Percentiles rank a stretch among this genome's conserved stretches.
Evolutionary conservation across 352 stramenopile species (phyloP).

Genomic region (Globisporangium solare): DNA sequence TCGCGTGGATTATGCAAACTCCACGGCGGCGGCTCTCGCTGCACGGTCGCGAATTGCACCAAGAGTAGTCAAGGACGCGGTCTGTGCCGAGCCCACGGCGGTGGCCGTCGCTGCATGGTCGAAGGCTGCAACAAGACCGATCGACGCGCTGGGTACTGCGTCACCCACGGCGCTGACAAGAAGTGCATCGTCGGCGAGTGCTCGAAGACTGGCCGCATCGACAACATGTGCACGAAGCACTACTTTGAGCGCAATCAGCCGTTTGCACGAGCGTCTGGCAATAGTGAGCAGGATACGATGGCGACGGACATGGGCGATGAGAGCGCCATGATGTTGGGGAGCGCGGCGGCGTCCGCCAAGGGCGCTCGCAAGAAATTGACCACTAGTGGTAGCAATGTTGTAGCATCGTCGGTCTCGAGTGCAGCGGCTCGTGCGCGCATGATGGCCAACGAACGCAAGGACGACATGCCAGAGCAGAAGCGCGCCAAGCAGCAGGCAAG

Average conservation of each 20-base stretch:
- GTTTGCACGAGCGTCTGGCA: conserved; percentile 1
- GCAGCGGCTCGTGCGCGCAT: background rate
- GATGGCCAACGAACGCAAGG: conserved; percentile 2
- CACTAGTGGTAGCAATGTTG: background rate
- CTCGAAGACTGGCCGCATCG: conserved; percentile 78
- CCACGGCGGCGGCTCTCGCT: conserved; percentile 73
- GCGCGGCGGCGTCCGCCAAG: background rate
- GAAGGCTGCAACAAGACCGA: conserved; percentile 85
- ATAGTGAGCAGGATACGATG: conserved; percentile 1
- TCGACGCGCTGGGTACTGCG: conserved; percentile 67
- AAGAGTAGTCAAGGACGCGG: conserved; percentile 86
- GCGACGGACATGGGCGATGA: background rate
- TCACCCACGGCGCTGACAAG: conserved; percentile 79
- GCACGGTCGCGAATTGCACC: conserved; percentile 72
- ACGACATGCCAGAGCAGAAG: background rate
- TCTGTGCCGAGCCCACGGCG: conserved; percentile 78
- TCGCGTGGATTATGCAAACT: conserved; percentile 80
- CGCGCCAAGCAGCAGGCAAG: conserved; percentile 10
- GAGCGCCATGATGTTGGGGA: background rate
- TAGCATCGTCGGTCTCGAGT: background rate
- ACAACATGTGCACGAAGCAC: conserved; percentile 82
- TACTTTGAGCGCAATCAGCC: conserved; percentile 77
- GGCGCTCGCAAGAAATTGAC: background rate
- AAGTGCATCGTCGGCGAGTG: conserved; percentile 79
- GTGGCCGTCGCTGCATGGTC: conserved; percentile 76